phyloP scores from a whole-genome alignment of 1,284 basidiomycete species.

The Tylopilus microsporus region DNA sequence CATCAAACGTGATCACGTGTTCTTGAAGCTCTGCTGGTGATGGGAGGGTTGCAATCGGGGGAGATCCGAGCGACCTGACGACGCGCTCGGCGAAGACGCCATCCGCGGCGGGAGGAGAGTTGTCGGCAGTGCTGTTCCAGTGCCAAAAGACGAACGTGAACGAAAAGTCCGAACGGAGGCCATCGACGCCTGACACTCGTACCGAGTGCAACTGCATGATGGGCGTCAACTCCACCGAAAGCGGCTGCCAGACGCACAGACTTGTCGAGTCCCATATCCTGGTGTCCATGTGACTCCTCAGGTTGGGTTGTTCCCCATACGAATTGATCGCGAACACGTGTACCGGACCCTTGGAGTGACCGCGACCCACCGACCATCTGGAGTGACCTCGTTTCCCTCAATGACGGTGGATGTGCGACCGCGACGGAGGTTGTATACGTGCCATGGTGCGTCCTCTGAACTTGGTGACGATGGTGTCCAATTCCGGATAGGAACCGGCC shows the following conservation, averaged over 20 bases:
- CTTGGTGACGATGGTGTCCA: conserved; percentile 1
- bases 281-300: conserved; percentile 36
- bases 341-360: conserved; percentile 60
- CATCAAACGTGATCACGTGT: conserved; percentile 64
- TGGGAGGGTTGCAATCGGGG: conserved; percentile 34
- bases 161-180: conserved; percentile 41
- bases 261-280: conserved; percentile 52
- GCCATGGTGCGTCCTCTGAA: conserved; percentile 42
- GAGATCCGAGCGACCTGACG: conserved; percentile 33
- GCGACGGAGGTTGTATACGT: conserved; percentile 65
- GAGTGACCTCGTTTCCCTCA: conserved; percentile 41
- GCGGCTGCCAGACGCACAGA: conserved; percentile 48
- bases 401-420: conserved; percentile 69
- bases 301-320: too few relatives aligned
- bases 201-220: conserved; percentile 16
- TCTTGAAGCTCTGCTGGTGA: conserved; percentile 49
- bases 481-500: conserved; percentile 1
- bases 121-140: conserved; percentile 32
- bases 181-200: conserved; percentile 32
- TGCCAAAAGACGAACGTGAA: conserved; percentile 51
- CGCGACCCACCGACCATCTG: conserved; percentile 49
- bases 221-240: conserved; percentile 28
- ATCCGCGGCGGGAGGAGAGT: conserved; percentile 37
- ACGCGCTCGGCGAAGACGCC: conserved; percentile 31
- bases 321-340: conserved; percentile 33